Evolutionary conservation across 2,329 filamentous ascomycete genomes (phyloP).

Genomic region (Exophiala xenobiotica): DNA sequence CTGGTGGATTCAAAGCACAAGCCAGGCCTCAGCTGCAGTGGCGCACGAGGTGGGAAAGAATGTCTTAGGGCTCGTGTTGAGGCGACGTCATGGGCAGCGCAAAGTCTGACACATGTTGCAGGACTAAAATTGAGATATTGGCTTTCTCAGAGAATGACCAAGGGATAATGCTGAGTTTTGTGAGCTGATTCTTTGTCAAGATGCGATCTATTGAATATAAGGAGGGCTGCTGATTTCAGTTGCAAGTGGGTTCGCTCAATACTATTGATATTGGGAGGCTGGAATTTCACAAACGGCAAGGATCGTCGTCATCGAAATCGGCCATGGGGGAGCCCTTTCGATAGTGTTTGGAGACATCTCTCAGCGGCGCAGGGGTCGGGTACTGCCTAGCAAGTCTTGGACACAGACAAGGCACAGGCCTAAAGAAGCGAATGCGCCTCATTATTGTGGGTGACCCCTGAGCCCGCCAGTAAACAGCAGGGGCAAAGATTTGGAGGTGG

Average conservation of each 20-base stretch:
- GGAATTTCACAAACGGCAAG: neutral
- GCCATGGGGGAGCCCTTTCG: neutral
- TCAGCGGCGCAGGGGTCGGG: slow-evolving; percentile 5
- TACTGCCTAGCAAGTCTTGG: neutral
- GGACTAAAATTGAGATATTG: too few relatives aligned
- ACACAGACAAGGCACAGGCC: neutral
- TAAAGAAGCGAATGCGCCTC: neutral
- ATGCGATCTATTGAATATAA: too few relatives aligned
- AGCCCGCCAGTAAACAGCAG: too few relatives aligned
- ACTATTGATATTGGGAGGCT: neutral
- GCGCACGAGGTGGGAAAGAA: slow-evolving; percentile 5
- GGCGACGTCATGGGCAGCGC: slow-evolving; percentile 11
- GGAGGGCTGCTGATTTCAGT: neutral
- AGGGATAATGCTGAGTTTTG: too few relatives aligned
- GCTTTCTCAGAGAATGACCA: too few relatives aligned
- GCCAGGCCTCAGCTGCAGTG: slow-evolving; percentile 2
- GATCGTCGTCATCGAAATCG: slow-evolving; percentile 5
- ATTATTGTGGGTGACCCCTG: neutral
- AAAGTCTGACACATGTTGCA: neutral
- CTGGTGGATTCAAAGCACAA: slow-evolving; percentile 2
- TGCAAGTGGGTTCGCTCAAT: neutral
- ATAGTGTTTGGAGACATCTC: neutral
- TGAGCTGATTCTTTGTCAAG: too few relatives aligned
- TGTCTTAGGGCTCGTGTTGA: slow-evolving; percentile 16
- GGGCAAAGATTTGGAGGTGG: too few relatives aligned